Conservation (phyloP, 2,329 filamentous ascomycete genomes). For the Aspergillus brunneoviolaceus region DNA sequence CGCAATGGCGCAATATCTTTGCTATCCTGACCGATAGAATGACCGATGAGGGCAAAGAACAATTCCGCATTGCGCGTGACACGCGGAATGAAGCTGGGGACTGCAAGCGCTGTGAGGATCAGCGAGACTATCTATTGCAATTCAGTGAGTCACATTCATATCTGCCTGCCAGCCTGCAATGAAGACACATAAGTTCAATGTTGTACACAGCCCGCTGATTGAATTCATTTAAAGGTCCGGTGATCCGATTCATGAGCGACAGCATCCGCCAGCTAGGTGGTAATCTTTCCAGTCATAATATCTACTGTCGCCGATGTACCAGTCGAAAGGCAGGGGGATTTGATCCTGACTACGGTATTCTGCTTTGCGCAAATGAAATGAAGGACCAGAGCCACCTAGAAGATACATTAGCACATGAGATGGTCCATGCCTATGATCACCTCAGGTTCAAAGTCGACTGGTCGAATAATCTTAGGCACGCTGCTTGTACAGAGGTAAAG, state of each 20-base stretch:
- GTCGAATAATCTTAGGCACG: slow-evolving; percentile 76
- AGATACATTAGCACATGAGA: slow-evolving; percentile 93
- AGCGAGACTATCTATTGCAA: slow-evolving; percentile 78
- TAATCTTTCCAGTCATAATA: slow-evolving; percentile 68
- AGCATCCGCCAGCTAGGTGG: slow-evolving; percentile 79
- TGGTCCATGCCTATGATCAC: slow-evolving; percentile 97
- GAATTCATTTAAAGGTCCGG: slow-evolving; percentile 55
- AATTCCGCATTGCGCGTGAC: slow-evolving; percentile 78
- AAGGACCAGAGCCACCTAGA: slow-evolving; percentile 77
- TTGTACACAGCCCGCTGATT: not conserved
- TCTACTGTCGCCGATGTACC: slow-evolving; percentile 78
- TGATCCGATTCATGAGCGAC: slow-evolving; percentile 81
- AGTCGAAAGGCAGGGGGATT: slow-evolving; percentile 77
- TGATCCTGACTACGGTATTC: slow-evolving; percentile 78
- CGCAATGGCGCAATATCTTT: slow-evolving; percentile 81
- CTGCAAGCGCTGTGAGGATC: slow-evolving; percentile 75
- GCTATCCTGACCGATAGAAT: slow-evolving; percentile 73
- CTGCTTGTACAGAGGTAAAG: slow-evolving; percentile 86
- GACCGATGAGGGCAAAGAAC: slow-evolving; percentile 65
- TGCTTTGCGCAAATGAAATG: slow-evolving; percentile 91
- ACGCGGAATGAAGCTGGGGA: slow-evolving; percentile 72
- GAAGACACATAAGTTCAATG: not conserved
- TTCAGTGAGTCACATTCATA: slow-evolving; percentile 54
- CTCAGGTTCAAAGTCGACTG: slow-evolving; percentile 88
- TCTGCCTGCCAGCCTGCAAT: not conserved